Conservation (phyloP, 164 flowering plant genomes). For the Vitis cinerea region DNA sequence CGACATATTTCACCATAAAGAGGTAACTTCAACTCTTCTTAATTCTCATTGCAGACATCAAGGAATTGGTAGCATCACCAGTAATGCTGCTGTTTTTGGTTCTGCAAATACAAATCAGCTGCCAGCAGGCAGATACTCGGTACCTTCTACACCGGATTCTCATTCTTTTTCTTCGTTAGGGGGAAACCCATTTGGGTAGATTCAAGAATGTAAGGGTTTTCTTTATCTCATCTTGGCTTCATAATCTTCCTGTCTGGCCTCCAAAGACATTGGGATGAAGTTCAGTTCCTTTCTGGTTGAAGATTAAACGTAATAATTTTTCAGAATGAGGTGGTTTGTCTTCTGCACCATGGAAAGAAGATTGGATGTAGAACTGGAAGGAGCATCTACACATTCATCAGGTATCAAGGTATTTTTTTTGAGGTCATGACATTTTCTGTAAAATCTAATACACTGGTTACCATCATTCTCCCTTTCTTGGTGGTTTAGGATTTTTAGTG, state of each 20-base stretch:
- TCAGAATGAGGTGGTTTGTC: neutral
- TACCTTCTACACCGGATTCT: constrained; percentile 14
- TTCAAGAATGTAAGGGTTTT: neutral
- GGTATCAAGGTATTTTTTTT: neutral
- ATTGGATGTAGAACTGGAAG: neutral
- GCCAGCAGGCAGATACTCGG: constrained; percentile 12
- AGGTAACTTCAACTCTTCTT: neutral
- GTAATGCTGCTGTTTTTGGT: constrained; percentile 15
- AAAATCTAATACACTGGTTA: no score
- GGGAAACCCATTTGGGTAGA: constrained; percentile 48
- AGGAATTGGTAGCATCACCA: constrained; percentile 14
- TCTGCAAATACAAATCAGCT: constrained; percentile 20
- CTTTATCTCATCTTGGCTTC: neutral
- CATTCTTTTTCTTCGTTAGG: constrained; percentile 22
- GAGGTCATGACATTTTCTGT: no score
- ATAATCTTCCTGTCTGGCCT: constrained; percentile 2
- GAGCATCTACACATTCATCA: neutral
- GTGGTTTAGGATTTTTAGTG: neutral
- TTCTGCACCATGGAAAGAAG: neutral
- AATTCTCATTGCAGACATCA: constrained; percentile 26
- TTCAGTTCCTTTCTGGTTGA: neutral
- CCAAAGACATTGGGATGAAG: neutral
- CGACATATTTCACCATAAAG: neutral
- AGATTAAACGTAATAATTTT: neutral
- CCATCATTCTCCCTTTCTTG: no score